Percentiles rank a stretch among this genome's conserved stretches.
These are phyloP conservation scores for Pseudoscleropodium purum DNA, from an alignment of 225 moss, liverwort and hornwort genomes.

Conservation along the genomic window DNA sequence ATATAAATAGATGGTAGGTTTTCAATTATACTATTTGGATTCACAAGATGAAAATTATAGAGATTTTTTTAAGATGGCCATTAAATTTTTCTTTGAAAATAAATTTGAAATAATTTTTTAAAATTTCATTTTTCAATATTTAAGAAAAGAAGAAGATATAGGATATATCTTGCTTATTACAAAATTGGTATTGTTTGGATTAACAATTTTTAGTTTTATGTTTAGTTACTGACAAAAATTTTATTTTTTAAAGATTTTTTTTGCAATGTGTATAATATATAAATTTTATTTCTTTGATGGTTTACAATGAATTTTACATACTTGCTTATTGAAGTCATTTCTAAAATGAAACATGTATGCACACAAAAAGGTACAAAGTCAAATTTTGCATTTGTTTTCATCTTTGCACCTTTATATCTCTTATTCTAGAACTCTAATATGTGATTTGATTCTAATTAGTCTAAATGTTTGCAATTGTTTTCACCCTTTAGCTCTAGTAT, in stretches of 20 bases:
- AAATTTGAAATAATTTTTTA: background rate
- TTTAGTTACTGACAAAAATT: background rate
- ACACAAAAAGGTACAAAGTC: background rate
- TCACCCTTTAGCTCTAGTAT: background rate
- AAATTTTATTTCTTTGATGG: background rate
- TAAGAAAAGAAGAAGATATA: background rate
- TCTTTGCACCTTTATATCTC: background rate
- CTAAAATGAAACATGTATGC: background rate
- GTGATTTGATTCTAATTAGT: background rate
- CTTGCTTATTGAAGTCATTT: background rate
- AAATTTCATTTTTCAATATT: background rate
- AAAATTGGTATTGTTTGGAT: no score
- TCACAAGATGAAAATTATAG: background rate
- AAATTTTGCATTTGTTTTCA: background rate
- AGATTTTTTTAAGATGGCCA: background rate
- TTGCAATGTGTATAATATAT: no score
- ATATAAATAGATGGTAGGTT: background rate
- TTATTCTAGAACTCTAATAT: background rate
- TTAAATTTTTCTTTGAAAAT: background rate
- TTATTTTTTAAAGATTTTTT: no score
- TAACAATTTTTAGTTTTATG: background rate
- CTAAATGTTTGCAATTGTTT: background rate
- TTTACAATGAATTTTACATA: no score
- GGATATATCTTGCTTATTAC: background rate
- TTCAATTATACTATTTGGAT: background rate